Conservation (phyloP, 306 rosid species). For the Medicago ruthenica region DNA sequence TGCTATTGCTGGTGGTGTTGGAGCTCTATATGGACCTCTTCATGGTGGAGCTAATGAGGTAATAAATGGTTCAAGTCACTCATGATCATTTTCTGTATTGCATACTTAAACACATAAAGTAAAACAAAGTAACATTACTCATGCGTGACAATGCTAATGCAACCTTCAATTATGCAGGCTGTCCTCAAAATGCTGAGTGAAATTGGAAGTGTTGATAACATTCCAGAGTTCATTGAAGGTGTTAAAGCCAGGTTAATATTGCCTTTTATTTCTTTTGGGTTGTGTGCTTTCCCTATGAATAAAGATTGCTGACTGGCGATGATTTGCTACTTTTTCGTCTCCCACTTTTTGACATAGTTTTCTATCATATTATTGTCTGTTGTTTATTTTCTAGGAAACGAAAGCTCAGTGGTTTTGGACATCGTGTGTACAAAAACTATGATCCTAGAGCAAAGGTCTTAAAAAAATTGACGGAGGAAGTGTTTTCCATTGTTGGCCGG, state of each 20-base stretch:
- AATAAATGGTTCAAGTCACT: conserved; percentile 22
- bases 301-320: conserved; percentile 5
- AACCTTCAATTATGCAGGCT: conserved; percentile 57
- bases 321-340: conserved; percentile 14
- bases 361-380: conserved; percentile 7
- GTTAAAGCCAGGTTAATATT: conserved; percentile 75
- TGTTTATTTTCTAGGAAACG: conserved; percentile 66
- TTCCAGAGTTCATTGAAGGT: conserved; percentile 87
- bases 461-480: conserved; percentile 80
- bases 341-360: conserved; percentile 8
- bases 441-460: conserved; percentile 94
- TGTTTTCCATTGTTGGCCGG: conserved; percentile 86
- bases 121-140: conserved; percentile 4
- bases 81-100: background rate
- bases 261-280: conserved; percentile 1
- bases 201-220: conserved; percentile 82
- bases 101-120: background rate
- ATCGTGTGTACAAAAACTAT: conserved; percentile 91
- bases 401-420: conserved; percentile 95
- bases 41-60: conserved; percentile 98
- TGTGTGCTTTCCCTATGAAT: background rate
- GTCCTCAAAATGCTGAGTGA: conserved; percentile 89
- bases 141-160: conserved; percentile 13
- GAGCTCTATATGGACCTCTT: conserved; percentile 92
- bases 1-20: conserved; percentile 88